Percentiles rank a stretch among this genome's conserved stretches.
Conservation (phyloP, 208 protist species). For the Leishmania braziliensis region DNA sequence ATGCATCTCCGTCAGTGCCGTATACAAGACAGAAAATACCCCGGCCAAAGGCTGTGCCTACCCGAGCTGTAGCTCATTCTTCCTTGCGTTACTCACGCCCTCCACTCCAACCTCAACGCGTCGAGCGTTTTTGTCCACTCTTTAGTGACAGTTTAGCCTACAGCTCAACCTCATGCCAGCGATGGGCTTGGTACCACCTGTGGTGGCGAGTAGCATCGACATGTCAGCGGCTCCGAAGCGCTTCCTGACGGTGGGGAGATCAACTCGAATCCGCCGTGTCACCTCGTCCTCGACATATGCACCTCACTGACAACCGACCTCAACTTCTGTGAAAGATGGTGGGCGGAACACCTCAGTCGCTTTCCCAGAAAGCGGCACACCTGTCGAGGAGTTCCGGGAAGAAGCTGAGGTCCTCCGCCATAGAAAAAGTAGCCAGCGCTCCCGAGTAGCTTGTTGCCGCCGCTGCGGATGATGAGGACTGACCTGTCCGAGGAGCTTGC, state of each 20-base stretch:
- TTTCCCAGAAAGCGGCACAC: slow-evolving; percentile 29
- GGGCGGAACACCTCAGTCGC: slow-evolving; percentile 34
- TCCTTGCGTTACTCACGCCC: slow-evolving; percentile 8
- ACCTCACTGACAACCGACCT: slow-evolving; percentile 52
- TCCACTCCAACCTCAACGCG: slow-evolving; percentile 29
- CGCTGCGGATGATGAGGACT: slow-evolving; percentile 64
- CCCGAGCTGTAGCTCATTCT: slow-evolving; percentile 28
- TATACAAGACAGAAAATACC: slow-evolving; percentile 49
- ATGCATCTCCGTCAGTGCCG: slow-evolving; percentile 7
- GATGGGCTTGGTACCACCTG: slow-evolving; percentile 69
- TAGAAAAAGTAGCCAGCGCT: slow-evolving; percentile 62
- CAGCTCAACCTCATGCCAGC: slow-evolving; percentile 68
- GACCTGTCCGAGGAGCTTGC: slow-evolving; percentile 67
- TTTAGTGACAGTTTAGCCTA: slow-evolving; percentile 74
- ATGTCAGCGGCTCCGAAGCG: slow-evolving; percentile 60
- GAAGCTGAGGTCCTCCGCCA: slow-evolving; percentile 58
- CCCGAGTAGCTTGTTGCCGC: slow-evolving; percentile 82
- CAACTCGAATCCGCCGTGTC: slow-evolving; percentile 67
- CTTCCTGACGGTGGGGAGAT: slow-evolving; percentile 48
- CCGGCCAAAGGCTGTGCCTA: slow-evolving; percentile 26
- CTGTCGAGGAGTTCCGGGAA: slow-evolving; percentile 61
- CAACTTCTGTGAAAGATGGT: slow-evolving; percentile 41
- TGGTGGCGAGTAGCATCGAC: slow-evolving; percentile 69
- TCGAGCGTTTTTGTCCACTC: slow-evolving; percentile 34
- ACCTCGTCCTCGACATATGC: slow-evolving; percentile 44